Base-by-base conservation (phyloP, 495 filamentous ascomycete species). In the Talaromyces thailandensis region DNA sequence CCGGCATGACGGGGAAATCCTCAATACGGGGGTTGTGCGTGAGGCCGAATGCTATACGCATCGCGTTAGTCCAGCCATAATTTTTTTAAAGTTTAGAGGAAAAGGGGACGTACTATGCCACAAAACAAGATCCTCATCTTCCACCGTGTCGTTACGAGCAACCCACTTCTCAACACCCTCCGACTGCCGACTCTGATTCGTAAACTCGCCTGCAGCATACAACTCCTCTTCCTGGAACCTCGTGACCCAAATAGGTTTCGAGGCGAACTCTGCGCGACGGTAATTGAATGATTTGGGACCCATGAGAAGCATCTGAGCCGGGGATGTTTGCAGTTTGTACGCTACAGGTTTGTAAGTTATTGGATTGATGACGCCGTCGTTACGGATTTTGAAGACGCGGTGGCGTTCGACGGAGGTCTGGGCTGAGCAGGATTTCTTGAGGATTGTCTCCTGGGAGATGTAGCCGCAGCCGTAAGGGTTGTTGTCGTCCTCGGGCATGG, bases 11-110 rank as follows among this genome's bases (percentile, higher is more conserved):
- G 1, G 85, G 85, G 70, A 81, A 87, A 66, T 87, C 84, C 66
- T 88, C 85, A 9, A 78, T 71, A 4, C 84, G 69, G 2, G 83
- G 80, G 25, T 82, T 78, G 68, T 88, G 85, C 21, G 84, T 86
- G 24, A 82, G 75, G 5, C 85, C 85, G 63, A 86, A 87, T 35
- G 83, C 90, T 93, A 69, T 96, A 96, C 5, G 91, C 92, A 69
- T 96, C 92, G 40, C 40, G 67, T 96, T 92, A 50, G 91, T 96
- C 90, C 96, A 94, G 71, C 92, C 84, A 66, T 93, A 90, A 92
- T 67, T 95, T 95, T 2, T 18, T 57, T 32, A 2, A 21, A 3
- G 8, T n/a, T n/a, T n/a, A n/a, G n/a, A n/a, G 25, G 9, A 24
- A 57, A 31, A 35, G 26, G 6, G 24, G 55, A 61, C 43, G 18